Percentiles rank a stretch among this genome's conserved stretches.
Conservation (phyloP, 2,329 filamentous ascomycete genomes). For the Colletotrichum sp. region DNA sequence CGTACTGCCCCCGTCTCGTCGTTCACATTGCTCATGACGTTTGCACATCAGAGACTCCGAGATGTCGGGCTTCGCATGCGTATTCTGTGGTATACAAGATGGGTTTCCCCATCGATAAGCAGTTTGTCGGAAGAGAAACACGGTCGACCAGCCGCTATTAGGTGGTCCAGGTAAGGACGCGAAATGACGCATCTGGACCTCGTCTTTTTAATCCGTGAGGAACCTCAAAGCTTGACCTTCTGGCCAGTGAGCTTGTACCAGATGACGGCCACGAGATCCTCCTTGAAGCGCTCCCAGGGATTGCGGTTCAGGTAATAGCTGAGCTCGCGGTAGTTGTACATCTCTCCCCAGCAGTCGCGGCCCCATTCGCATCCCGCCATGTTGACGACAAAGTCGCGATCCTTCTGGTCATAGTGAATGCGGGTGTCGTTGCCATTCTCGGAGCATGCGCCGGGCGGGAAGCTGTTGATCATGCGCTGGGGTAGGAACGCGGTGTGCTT, state of each 20-base stretch:
- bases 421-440: constrained; percentile 75
- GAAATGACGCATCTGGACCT: constrained; percentile 6
- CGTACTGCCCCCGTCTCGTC: not conserved
- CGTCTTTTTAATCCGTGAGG: not conserved
- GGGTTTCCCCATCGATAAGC: constrained; percentile 6
- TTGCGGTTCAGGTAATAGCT: constrained; percentile 89
- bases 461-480: constrained; percentile 93
- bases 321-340: constrained; percentile 92
- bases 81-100: constrained; percentile 19
- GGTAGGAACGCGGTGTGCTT: constrained; percentile 87
- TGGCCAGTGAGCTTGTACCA: constrained; percentile 70
- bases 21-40: constrained; percentile 13
- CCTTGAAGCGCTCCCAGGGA: constrained; percentile 78
- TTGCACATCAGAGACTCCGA: constrained; percentile 3
- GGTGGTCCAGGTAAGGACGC: not conserved
- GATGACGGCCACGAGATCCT: constrained; percentile 64
- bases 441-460: constrained; percentile 87
- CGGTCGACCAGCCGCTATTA: constrained; percentile 20
- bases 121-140: constrained; percentile 18
- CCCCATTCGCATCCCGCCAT: constrained; percentile 99
- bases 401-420: constrained; percentile 85
- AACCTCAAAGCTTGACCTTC: constrained; percentile 58
- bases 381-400: constrained; percentile 93
- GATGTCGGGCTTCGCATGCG: not conserved
- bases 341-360: constrained; percentile 96